Conservation (phyloP, 805 yeast species). For the Ogataea trehalophila region DNA sequence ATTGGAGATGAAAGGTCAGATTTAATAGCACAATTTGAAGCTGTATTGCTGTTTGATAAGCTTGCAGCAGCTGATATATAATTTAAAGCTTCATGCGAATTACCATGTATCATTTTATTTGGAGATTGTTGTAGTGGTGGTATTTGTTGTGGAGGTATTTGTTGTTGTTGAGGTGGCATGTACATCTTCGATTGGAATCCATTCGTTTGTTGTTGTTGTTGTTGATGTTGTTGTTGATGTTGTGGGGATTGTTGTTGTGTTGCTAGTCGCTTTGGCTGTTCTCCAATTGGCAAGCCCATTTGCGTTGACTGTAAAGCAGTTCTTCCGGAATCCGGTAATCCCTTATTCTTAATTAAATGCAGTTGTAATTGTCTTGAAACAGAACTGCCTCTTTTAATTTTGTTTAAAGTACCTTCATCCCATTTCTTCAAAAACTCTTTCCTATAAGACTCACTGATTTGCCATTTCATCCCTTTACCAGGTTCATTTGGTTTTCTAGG, state of each 20-base stretch:
- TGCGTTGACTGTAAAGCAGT: constrained; percentile 12
- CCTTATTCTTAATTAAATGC: constrained; percentile 58
- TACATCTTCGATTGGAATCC: constrained; percentile 12
- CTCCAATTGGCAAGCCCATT: constrained; percentile 1
- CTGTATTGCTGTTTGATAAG: constrained; percentile 12
- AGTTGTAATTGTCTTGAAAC: constrained; percentile 76
- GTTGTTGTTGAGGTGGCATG: constrained; percentile 18
- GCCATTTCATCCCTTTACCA: constrained; percentile 99
- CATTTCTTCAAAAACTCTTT: constrained; percentile 81
- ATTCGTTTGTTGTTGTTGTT: constrained; percentile 14
- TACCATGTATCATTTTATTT: constrained; percentile 5
- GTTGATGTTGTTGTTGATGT: constrained; percentile 15
- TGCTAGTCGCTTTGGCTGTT: neutral
- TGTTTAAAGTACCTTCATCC: constrained; percentile 67
- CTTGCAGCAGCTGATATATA: constrained; percentile 26
- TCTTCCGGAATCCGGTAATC: constrained; percentile 43
- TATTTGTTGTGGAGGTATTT: constrained; percentile 10
- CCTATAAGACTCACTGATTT: constrained; percentile 78
- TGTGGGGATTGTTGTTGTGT: constrained; percentile 11
- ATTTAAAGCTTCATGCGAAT: constrained; percentile 25
- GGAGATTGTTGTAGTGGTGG: constrained; percentile 1
- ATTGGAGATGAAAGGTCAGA: constrained; percentile 19
- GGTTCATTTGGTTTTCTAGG: constrained; percentile 95
- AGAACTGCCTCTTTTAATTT: constrained; percentile 73
- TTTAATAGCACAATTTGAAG: constrained; percentile 6